Evolutionary conservation across 1,284 basidiomycete species (phyloP).

Genomic region (Ceratobasidium sp.): DNA sequence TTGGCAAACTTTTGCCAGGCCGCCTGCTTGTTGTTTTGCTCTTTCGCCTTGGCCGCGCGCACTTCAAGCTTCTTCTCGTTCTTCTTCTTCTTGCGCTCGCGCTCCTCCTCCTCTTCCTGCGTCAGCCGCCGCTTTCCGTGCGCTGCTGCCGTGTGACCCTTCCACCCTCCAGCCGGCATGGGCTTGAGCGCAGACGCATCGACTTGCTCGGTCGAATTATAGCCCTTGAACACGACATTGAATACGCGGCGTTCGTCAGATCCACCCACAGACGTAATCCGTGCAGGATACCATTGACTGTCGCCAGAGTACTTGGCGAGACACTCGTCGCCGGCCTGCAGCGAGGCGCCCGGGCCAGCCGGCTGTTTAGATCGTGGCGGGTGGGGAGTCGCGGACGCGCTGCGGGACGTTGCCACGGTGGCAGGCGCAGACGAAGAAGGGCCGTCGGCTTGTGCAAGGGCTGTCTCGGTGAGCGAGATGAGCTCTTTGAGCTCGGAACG

Average conservation of each 20-base stretch:
- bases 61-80: constrained; percentile 95
- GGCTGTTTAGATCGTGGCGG: constrained; percentile 26
- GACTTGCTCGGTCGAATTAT: constrained; percentile 94
- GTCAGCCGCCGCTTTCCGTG: constrained; percentile 80
- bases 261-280: constrained; percentile 89
- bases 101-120: constrained; percentile 86
- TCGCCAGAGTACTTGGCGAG: constrained; percentile 93
- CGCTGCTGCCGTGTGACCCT: constrained; percentile 55
- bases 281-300: constrained; percentile 90
- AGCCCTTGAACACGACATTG: constrained; percentile 95
- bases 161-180: constrained; percentile 61
- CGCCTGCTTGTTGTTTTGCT: constrained; percentile 88
- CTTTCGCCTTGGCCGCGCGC: constrained; percentile 88
- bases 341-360: constrained; percentile 38
- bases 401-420: constrained; percentile 68
- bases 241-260: constrained; percentile 87
- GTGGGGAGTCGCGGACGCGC: constrained; percentile 64
- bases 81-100: constrained; percentile 92
- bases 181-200: constrained; percentile 79
- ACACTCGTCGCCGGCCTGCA: constrained; percentile 89
- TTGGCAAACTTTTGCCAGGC: constrained; percentile 99
- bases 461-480: constrained; percentile 85
- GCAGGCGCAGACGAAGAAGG: constrained; percentile 53
- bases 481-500: constrained; percentile 90
- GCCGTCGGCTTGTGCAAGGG: constrained; percentile 74